Conservation (phyloP, 495 filamentous ascomycete genomes). For the Monascus purpureus region DNA sequence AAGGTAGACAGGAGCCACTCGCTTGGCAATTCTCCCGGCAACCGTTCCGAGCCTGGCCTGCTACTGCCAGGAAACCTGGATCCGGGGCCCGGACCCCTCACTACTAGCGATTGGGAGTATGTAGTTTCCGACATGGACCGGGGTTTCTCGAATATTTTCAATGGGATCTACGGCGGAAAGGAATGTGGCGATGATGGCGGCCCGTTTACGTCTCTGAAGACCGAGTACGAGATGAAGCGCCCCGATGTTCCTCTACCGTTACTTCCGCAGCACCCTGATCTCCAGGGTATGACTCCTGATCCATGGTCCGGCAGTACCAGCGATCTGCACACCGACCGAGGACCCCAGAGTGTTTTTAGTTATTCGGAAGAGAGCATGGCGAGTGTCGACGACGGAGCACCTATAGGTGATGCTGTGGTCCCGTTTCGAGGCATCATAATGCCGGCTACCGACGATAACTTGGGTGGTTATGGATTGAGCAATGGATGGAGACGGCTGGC, state of each 20-base stretch:
- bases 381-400: slow-evolving; percentile 29
- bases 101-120: slow-evolving; percentile 64
- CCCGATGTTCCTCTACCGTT: slow-evolving; percentile 5
- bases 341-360: slow-evolving; percentile 55
- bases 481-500: slow-evolving; percentile 27
- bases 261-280: slow-evolving; percentile 12
- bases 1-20: slow-evolving; percentile 5
- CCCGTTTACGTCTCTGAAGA: slow-evolving; percentile 28
- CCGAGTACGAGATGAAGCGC: slow-evolving; percentile 23
- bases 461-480: slow-evolving; percentile 19
- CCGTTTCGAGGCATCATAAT: slow-evolving; percentile 37
- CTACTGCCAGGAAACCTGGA: slow-evolving; percentile 22
- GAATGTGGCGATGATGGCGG: slow-evolving; percentile 35
- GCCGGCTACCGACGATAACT: slow-evolving; percentile 20
- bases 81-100: slow-evolving; percentile 22
- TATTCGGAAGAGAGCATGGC: slow-evolving; percentile 65
- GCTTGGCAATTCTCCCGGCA: slow-evolving; percentile 12
- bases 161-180: slow-evolving; percentile 66
- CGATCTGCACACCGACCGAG: slow-evolving; percentile 20
- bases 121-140: slow-evolving; percentile 65
- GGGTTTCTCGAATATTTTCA: slow-evolving; percentile 67
- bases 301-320: slow-evolving; percentile 29
- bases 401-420: slow-evolving; percentile 10
- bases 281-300: slow-evolving; percentile 25
- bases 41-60: slow-evolving; percentile 14